Percentiles rank a stretch among this genome's conserved stretches.
Conservation (phyloP, 148 eudicot species). For the Amaranthus palmeri region DNA sequence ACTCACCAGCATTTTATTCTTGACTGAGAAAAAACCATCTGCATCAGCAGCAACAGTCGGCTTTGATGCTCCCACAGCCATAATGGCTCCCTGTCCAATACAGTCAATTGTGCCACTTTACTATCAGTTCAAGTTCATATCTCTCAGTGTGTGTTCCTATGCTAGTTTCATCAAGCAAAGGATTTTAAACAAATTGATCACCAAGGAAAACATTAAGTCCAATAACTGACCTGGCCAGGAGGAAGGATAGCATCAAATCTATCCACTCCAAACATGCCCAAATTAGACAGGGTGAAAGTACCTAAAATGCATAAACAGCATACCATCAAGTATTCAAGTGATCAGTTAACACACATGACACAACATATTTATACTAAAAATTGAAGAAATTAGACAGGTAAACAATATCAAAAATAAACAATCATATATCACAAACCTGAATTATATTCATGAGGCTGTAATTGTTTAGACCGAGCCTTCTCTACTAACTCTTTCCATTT, state of each 20-base stretch:
- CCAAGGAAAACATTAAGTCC: slow-evolving; percentile 5
- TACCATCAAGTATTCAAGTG: slow-evolving; percentile 5
- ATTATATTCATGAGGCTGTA: slow-evolving; percentile 83
- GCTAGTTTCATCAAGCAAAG: not conserved
- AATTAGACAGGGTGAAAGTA: slow-evolving; percentile 85
- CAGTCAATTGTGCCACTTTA: not conserved
- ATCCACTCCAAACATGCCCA: slow-evolving; percentile 99
- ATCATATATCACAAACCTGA: slow-evolving; percentile 45
- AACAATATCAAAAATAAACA: not conserved
- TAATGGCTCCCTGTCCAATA: slow-evolving; percentile 76
- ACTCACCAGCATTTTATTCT: slow-evolving; percentile 91
- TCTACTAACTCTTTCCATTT: slow-evolving; percentile 93
- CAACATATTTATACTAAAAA: not conserved
- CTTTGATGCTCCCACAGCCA: slow-evolving; percentile 99
- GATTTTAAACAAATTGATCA: not conserved
- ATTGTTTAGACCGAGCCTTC: slow-evolving; percentile 80
- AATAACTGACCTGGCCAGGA: slow-evolving; percentile 87
- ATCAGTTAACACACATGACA: too few species aligned
- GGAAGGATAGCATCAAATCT: slow-evolving; percentile 96
- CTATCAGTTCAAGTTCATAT: not conserved
- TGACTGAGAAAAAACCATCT: slow-evolving; percentile 93
- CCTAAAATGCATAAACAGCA: slow-evolving; percentile 38
- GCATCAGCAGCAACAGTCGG: slow-evolving; percentile 80
- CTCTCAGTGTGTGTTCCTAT: not conserved
- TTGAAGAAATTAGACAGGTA: not conserved